phyloP scores from a whole-genome alignment of 257 asterid species.

The Nicotiana tomentosiformis region DNA sequence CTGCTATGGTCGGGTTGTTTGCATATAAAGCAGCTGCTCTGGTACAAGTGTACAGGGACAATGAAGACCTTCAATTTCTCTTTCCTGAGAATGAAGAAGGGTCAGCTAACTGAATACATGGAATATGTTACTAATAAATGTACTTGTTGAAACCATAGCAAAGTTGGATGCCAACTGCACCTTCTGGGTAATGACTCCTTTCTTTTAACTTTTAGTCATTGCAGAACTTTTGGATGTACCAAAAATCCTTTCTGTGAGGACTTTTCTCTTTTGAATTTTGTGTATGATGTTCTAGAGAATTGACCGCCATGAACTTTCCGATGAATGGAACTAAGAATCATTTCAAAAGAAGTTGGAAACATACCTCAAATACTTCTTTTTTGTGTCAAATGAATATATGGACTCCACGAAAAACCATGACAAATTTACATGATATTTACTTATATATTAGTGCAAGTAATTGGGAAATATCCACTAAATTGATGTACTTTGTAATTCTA shows the following conservation, averaged over 20 bases:
- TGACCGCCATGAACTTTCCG: neutral
- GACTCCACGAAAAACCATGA: neutral
- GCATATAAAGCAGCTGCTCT: constrained; percentile 96
- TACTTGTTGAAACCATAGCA: constrained; percentile 9
- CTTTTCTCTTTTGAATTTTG: neutral
- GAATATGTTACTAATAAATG: neutral
- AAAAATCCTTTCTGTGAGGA: neutral
- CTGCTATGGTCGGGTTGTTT: constrained; percentile 91
- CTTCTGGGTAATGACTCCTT: neutral
- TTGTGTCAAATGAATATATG: neutral
- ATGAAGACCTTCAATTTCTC: constrained; percentile 76
- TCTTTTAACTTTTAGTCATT: neutral
- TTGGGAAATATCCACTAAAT: neutral
- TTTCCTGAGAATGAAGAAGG: constrained; percentile 55
- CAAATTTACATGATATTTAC: neutral
- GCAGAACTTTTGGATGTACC: neutral
- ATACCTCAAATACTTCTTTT: neutral
- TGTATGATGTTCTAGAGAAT: neutral
- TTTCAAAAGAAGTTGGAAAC: neutral
- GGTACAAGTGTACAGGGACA: constrained; percentile 94
- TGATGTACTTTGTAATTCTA: neutral
- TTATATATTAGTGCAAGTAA: neutral
- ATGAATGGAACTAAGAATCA: neutral
- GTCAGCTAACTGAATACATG: constrained; percentile 26
- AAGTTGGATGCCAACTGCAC: constrained; percentile 4